Evolutionary conservation across 345 rosid genomes (phyloP), one percentile per base, ranked within the genome.

Genomic region (Dovyalis caffra): DNA sequence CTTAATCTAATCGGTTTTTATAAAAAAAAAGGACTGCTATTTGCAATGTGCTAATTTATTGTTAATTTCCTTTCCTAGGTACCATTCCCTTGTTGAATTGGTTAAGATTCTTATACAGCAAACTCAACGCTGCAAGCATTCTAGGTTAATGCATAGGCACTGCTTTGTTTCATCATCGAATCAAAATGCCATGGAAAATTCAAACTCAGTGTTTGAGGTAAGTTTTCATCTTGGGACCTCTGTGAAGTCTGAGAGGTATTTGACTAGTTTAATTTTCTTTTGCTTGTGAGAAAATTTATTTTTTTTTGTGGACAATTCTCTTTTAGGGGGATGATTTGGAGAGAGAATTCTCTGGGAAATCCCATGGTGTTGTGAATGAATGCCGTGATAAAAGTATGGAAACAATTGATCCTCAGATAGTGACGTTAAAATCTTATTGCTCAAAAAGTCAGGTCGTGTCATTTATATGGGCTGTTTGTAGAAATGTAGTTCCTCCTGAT

Each of bases 381-480:
- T 61, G 40, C 53, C 64, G 64, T 66, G 76, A 74, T 37, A 40
- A 26, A 72, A 53, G 40, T n/a, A 66, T 12, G 16, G 80, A 64
- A 31, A 68, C 58, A 10, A 78, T 31, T 35, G 37, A 80, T 79
- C 73, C 72, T 16, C 74, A 69, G 71, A 69, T 57, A 32, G 74
- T 75, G 77, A 80, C 73, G 78, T 53, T 75, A 28, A 87, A 74
- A 82, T 74, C 84, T 10, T 85, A 82, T 74, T 90, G 97, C 88
- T 83, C 83, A 14, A 85, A 83, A 66, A 79, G 79, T 76, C 91
- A 90, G 86, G 92, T 92, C 38, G 87, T 87, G 34, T 89, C 94
- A 70, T 94, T 90, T 79, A 63, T 92, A 81, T 92, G 97, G 97
- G 95, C 93, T 79, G 89, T 80, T 70, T 87, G 89, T 74, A 86